These are phyloP conservation scores for Saccharomycopsis fibuligera DNA, from an alignment of 805 yeast genomes.

Conservation along the genomic window DNA sequence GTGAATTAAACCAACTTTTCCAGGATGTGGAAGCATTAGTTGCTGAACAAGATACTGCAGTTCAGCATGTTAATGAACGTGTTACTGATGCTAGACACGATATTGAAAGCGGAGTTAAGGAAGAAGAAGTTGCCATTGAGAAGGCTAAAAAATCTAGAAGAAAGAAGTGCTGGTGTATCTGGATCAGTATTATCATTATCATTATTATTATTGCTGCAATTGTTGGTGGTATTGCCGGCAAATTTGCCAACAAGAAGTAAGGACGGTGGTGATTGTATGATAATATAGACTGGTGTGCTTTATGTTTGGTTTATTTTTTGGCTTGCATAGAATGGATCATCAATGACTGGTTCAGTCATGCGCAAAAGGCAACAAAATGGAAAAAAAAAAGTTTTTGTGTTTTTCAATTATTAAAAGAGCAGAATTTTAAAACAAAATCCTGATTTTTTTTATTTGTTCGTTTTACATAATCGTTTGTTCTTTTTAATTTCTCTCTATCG, in stretches of 20 bases:
- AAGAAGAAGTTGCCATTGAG: constrained; percentile 83
- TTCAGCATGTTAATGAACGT: constrained; percentile 76
- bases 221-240: constrained; percentile 35
- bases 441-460: no score
- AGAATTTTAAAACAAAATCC: background rate
- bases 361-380: no score
- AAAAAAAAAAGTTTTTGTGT: no score
- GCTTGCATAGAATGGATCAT: no score
- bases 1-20: constrained; percentile 89
- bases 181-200: constrained; percentile 53
- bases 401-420: no score
- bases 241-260: constrained; percentile 7
- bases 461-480: no score
- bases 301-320: no score
- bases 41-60: constrained; percentile 87
- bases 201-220: constrained; percentile 61
- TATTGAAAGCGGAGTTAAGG: constrained; percentile 90
- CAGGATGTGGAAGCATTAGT: constrained; percentile 95
- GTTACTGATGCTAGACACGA: constrained; percentile 81
- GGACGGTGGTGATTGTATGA: background rate
- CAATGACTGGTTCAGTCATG: no score
- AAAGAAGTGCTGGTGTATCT: constrained; percentile 81
- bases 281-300: background rate
- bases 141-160: constrained; percentile 86
- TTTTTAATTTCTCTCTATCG: background rate